Evolutionary conservation across 1,139 yeast species (phyloP).

Genomic region (Keqinozyma sinolaborantium): DNA sequence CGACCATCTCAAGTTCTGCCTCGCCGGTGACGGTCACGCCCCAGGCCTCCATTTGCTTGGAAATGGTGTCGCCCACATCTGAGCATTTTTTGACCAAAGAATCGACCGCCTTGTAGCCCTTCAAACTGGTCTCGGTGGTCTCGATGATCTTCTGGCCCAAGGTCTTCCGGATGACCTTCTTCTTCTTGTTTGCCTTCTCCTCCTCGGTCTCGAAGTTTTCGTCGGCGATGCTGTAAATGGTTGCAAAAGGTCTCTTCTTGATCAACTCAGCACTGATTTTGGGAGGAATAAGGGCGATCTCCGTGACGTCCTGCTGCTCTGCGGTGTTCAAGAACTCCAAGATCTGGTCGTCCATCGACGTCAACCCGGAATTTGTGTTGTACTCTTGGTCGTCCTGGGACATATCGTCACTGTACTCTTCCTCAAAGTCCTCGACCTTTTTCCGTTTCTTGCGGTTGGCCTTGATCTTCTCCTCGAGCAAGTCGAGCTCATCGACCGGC

Average conservation of each 20-base stretch:
- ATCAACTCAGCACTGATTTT: constrained; percentile 63
- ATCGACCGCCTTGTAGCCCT: constrained; percentile 93
- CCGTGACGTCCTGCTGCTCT: constrained; percentile 70
- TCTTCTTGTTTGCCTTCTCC: constrained; percentile 24
- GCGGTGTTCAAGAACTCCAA: constrained; percentile 79
- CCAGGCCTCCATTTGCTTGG: constrained; percentile 77
- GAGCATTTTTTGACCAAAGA: constrained; percentile 83
- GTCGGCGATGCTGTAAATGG: constrained; percentile 56
- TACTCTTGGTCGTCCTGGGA: constrained; percentile 39
- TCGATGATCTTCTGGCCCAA: constrained; percentile 78
- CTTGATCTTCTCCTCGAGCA: constrained; percentile 35
- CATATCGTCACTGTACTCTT: constrained; percentile 36
- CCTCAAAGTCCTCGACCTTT: constrained; percentile 35
- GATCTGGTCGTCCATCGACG: constrained; percentile 58
- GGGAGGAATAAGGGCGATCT: constrained; percentile 70
- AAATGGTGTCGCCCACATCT: constrained; percentile 66
- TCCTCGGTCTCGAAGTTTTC: constrained; percentile 40
- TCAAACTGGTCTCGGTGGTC: constrained; percentile 61
- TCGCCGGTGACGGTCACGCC: constrained; percentile 72
- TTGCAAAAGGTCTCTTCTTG: constrained; percentile 60
- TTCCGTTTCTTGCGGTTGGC: constrained; percentile 24
- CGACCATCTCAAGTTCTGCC: constrained; percentile 56
- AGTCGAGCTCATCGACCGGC: constrained; percentile 35
- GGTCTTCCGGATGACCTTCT: constrained; percentile 47
- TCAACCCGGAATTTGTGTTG: constrained; percentile 37